phyloP scores from a whole-genome alignment of 192 early-diverging fungal species.

The Coemansia sp. region DNA sequence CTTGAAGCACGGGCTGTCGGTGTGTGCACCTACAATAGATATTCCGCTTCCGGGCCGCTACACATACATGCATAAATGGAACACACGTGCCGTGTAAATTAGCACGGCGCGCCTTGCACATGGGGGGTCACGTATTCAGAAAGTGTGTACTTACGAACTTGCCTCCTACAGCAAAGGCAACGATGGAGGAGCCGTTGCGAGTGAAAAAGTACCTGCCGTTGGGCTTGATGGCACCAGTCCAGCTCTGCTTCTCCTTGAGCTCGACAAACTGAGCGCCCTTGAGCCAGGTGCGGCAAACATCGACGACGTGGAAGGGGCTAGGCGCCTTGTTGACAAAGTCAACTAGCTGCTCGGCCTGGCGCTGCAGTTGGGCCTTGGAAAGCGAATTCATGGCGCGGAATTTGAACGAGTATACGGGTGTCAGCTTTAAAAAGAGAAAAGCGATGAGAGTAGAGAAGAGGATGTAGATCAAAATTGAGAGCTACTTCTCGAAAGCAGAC shows the following conservation, averaged over 20 bases:
- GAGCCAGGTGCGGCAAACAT: constrained; percentile 71
- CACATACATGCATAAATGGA: constrained; percentile 4
- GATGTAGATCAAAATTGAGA: neutral
- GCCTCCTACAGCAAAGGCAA: constrained; percentile 94
- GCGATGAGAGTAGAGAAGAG: neutral
- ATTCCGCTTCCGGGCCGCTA: constrained; percentile 78
- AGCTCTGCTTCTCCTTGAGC: constrained; percentile 86
- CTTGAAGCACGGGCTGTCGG: constrained; percentile 94
- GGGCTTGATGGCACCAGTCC: constrained; percentile 66
- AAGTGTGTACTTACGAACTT: constrained; percentile 56
- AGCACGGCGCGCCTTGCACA: neutral
- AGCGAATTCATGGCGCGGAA: constrained; percentile 24
- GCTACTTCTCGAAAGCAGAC: no score
- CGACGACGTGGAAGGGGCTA: constrained; percentile 96
- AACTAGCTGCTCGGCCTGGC: constrained; percentile 62
- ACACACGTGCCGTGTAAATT: neutral
- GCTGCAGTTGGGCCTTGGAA: constrained; percentile 50
- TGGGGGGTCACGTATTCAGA: neutral
- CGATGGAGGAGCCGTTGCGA: constrained; percentile 80
- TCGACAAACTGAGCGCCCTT: constrained; percentile 76
- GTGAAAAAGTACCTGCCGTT: constrained; percentile 97
- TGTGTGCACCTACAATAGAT: constrained; percentile 91
- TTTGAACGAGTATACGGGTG: neutral
- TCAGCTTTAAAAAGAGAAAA: neutral
- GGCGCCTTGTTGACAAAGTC: constrained; percentile 89